Evolutionary conservation across 2,329 filamentous ascomycete genomes (phyloP).

Genomic region (Xylariaceae sp.): DNA sequence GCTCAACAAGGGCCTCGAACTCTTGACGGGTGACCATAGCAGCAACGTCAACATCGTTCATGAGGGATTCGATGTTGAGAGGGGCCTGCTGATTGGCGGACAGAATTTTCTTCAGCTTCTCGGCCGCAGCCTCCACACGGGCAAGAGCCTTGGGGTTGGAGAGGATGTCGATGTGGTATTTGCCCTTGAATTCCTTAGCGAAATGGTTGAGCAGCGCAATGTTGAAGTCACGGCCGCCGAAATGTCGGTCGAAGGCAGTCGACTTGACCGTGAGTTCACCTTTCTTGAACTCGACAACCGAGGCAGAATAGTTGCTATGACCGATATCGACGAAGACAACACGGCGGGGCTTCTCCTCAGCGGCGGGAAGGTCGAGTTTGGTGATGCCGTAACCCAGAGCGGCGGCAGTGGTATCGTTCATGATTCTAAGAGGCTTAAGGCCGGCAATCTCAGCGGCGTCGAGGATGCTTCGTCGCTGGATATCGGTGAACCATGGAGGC

Average conservation of each 20-base stretch:
- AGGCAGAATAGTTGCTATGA: slow-evolving; percentile 92
- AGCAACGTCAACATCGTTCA: slow-evolving; percentile 94
- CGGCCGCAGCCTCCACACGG: slow-evolving; percentile 81
- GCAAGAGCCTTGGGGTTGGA: slow-evolving; percentile 86
- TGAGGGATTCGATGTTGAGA: slow-evolving; percentile 94
- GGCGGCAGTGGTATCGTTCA: slow-evolving; percentile 97
- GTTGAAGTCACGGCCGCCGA: slow-evolving; percentile 97
- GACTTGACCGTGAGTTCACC: slow-evolving; percentile 92
- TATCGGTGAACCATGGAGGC: slow-evolving; percentile 94
- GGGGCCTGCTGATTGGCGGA: slow-evolving; percentile 92
- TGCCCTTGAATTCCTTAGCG: slow-evolving; percentile 92
- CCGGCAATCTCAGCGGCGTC: slow-evolving; percentile 93
- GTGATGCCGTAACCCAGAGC: slow-evolving; percentile 97
- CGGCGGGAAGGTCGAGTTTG: slow-evolving; percentile 80
- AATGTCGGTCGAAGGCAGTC: slow-evolving; percentile 90
- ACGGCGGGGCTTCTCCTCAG: slow-evolving; percentile 88
- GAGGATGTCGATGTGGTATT: slow-evolving; percentile 95
- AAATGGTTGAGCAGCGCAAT: slow-evolving; percentile 93
- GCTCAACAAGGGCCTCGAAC: slow-evolving; percentile 85
- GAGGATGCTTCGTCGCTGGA: slow-evolving; percentile 83
- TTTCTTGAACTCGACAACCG: slow-evolving; percentile 95
- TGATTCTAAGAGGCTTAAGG: slow-evolving; percentile 85
- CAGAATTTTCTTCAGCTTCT: slow-evolving; percentile 98
- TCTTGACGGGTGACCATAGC: slow-evolving; percentile 91
- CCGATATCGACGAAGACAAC: slow-evolving; percentile 94